Conservation (phyloP, 495 filamentous ascomycete genomes). For the Beverwykella pulmonaria region DNA sequence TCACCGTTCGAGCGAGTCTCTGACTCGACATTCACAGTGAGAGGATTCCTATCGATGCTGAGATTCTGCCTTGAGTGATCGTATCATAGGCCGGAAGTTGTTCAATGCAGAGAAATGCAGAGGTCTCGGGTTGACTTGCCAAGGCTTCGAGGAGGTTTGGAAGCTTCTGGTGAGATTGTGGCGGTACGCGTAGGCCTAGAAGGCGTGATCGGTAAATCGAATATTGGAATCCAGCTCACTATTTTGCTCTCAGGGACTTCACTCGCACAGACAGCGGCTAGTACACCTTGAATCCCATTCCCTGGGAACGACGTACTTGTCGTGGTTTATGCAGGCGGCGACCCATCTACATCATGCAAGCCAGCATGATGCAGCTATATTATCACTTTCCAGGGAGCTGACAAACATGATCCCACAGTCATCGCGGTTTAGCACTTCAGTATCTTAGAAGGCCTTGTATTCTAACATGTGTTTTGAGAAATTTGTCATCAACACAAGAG, state of each 20-base stretch:
- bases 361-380: background rate
- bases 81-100: background rate
- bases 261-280: no score
- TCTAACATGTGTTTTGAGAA: background rate
- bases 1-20: background rate
- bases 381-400: background rate
- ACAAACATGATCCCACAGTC: background rate
- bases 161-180: no score
- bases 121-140: background rate
- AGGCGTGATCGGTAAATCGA: no score
- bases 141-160: background rate
- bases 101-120: background rate
- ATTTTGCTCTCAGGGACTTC: no score
- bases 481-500: no score
- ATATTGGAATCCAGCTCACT: no score
- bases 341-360: background rate
- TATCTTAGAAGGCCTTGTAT: background rate
- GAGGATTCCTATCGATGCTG: background rate
- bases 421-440: background rate
- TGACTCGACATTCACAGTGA: background rate
- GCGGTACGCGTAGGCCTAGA: no score
- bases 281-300: no score
- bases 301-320: no score
- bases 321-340: background rate
- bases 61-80: background rate